Percentiles rank a stretch among this genome's conserved stretches.
These are phyloP conservation scores for Tinospora cordifolia DNA, from an alignment of 164 flowering plant species.

Conservation along the genomic window DNA sequence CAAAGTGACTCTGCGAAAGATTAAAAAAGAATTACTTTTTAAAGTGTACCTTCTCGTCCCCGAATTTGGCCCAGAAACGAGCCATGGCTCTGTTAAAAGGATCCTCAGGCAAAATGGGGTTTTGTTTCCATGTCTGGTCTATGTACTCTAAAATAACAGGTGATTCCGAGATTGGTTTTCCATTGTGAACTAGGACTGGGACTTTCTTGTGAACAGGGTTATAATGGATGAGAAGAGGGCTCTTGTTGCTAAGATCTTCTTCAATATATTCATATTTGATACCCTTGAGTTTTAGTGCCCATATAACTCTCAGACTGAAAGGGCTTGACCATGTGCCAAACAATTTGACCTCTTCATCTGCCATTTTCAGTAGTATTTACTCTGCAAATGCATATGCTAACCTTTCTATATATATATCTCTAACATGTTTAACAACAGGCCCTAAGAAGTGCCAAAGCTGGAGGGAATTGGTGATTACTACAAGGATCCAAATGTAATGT, in stretches of 20 bases:
- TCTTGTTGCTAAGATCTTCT: slow-evolving; percentile 6
- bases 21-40: neutral
- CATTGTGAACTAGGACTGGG: slow-evolving; percentile 11
- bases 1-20: too few species aligned
- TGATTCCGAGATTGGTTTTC: slow-evolving; percentile 4
- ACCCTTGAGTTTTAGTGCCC: slow-evolving; percentile 6
- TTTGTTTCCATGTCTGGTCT: slow-evolving; percentile 1
- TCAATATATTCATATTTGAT: slow-evolving; percentile 3
- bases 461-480: too few species aligned
- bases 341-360: slow-evolving; percentile 2
- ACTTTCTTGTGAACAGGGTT: too few species aligned
- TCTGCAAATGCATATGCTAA: too few species aligned
- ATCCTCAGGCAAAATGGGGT: neutral
- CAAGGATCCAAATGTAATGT: too few species aligned
- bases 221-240: slow-evolving; percentile 1
- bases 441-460: too few species aligned
- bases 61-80: slow-evolving; percentile 4
- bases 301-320: slow-evolving; percentile 5
- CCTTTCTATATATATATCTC: too few species aligned
- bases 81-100: slow-evolving; percentile 5
- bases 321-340: slow-evolving; percentile 6
- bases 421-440: too few species aligned
- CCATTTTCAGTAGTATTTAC: too few species aligned
- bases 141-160: neutral
- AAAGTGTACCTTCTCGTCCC: neutral